Evolutionary conservation across 495 filamentous ascomycete species (phyloP), one percentile per base, ranked within the genome.

Genomic region (Penicillium canescens): DNA sequence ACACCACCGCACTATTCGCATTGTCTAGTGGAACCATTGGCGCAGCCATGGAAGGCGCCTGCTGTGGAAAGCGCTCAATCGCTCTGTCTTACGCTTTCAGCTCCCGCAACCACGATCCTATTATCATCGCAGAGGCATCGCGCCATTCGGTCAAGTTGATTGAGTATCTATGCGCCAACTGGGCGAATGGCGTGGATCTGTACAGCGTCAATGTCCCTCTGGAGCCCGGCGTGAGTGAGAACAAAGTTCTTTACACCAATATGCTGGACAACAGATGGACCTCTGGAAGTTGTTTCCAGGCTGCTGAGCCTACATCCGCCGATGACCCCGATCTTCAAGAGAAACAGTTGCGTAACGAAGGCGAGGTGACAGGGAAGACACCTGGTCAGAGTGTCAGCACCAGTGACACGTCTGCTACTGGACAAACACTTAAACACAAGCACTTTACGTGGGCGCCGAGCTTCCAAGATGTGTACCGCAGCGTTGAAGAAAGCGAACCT

Each of bases 401-500:
- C 37, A 59, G 18, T 37, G 52, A 52, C 51, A 63, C 50, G 40
- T 62, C 47, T 5, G 34, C 55, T 12, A 23, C 26, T 31, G 54
- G 47, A 35, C 52, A 63, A 63, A 73, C 59, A 71, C 86, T 78
- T 75, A 72, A 72, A 52, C 88, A 92, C 67, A 91, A 88, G 67
- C 89, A 96, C 68, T 98, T 97, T 75, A 90, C 90, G 71, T 98
- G 94, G 94, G 82, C 88, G 50, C 94, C 94, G 1, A 84, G 84
- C 50, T 94, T 96, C 68, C 74, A 80, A 16, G 92, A 96, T 74
- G 89, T 98, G 2, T 87, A 89, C 67, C 80, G 84, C 55, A 91
- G 87, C 46, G 91, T 96, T 23, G 86, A 94, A 57, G 82, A 89
- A 52, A 83, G 85, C 49, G 74, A 73, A 43, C 88, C 91, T 13